These are phyloP conservation scores for Fragosphaeria purpurea DNA, from an alignment of 2,329 filamentous ascomycete genomes.

Conservation along the genomic window DNA sequence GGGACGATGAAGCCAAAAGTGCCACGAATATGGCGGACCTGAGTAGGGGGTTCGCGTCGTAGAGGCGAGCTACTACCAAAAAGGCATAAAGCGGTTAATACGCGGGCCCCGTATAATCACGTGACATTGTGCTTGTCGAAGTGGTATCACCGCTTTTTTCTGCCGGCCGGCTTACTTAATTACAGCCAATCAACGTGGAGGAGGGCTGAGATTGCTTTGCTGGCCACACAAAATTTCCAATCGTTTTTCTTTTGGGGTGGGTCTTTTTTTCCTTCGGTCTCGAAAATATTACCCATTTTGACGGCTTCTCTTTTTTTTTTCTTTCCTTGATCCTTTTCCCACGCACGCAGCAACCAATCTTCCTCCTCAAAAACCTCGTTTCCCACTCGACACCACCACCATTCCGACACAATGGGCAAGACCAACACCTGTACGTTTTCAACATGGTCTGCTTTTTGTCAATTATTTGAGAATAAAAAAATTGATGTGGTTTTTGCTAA, in stretches of 20 bases:
- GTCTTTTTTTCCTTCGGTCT: neutral
- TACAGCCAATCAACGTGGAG: neutral
- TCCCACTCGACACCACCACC: neutral
- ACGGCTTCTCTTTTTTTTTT: conserved; percentile 1
- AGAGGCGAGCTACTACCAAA: too few species aligned
- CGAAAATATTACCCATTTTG: neutral
- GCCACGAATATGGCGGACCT: too few species aligned
- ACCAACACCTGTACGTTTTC: conserved; percentile 13
- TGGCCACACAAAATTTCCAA: conserved; percentile 1
- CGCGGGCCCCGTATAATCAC: too few species aligned
- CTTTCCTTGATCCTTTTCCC: neutral
- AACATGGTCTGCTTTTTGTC: too few species aligned
- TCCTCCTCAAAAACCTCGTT: neutral
- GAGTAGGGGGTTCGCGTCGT: too few species aligned
- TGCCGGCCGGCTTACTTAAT: neutral
- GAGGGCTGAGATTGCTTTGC: conserved; percentile 2
- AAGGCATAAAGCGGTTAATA: too few species aligned
- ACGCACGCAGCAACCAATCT: conserved; percentile 1
- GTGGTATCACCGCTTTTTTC: neutral
- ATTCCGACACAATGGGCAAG: conserved; percentile 13
- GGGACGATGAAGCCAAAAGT: too few species aligned
- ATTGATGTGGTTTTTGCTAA: conserved; percentile 9
- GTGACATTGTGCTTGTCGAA: too few species aligned
- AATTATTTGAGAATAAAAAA: neutral
- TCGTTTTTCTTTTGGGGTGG: neutral